A percentile compares a stretch with the other conserved stretches of the same genome.
Evolutionary conservation across 2,329 filamentous ascomycete genomes (phyloP).

Genomic region (Thielaviopsis ethacetica): DNA sequence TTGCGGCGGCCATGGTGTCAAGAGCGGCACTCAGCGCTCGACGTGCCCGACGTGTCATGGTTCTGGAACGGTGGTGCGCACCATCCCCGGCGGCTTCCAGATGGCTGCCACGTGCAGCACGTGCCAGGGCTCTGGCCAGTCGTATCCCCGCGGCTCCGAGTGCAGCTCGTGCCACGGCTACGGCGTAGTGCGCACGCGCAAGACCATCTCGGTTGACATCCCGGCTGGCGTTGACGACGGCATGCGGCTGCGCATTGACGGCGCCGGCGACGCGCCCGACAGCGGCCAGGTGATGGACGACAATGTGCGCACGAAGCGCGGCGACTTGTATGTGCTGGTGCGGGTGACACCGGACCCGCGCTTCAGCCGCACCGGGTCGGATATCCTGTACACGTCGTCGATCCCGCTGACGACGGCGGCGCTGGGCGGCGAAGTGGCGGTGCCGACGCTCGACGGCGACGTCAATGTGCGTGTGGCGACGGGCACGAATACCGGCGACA

Average conservation of each 20-base stretch:
- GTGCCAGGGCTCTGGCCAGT: slow-evolving; percentile 64
- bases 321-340: slow-evolving; percentile 84
- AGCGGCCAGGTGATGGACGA: slow-evolving; percentile 53
- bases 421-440: slow-evolving; percentile 73
- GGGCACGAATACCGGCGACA: slow-evolving; percentile 83
- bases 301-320: slow-evolving; percentile 45
- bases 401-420: slow-evolving; percentile 87
- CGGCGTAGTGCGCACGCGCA: slow-evolving; percentile 68
- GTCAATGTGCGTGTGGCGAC: slow-evolving; percentile 84
- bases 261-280: slow-evolving; percentile 72
- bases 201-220: slow-evolving; percentile 77
- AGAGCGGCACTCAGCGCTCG: slow-evolving; percentile 56
- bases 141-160: slow-evolving; percentile 63
- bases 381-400: slow-evolving; percentile 81
- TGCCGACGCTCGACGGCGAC: slow-evolving; percentile 80
- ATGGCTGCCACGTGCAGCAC: slow-evolving; percentile 77
- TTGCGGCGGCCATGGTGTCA: slow-evolving; percentile 71
- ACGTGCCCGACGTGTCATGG: slow-evolving; percentile 71
- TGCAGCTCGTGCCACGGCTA: slow-evolving; percentile 68
- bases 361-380: slow-evolving; percentile 73
- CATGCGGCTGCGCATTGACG: slow-evolving; percentile 73
- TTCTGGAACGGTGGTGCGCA: slow-evolving; percentile 71
- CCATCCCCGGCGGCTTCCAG: slow-evolving; percentile 87
- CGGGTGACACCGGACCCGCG: slow-evolving; percentile 77
- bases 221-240: slow-evolving; percentile 92